Evolutionary conservation across 2,329 filamentous ascomycete genomes (phyloP), one percentile per base, ranked within the genome.

Genomic region (Stemphylium beticola): DNA sequence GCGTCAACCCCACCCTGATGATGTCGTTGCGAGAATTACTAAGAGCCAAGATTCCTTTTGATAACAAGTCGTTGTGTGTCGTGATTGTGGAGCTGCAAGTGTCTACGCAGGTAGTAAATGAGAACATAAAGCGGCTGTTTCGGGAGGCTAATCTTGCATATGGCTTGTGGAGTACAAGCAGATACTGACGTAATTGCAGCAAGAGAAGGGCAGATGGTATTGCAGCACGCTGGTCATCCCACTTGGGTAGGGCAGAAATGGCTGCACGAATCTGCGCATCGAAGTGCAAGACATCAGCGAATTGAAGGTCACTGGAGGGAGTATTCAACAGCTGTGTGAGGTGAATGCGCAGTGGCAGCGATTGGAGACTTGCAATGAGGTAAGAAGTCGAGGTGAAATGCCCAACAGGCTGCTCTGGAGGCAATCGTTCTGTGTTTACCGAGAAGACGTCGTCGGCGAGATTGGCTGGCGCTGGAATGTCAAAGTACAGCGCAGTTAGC

Each of bases 371-470:
- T 1, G 58, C 24, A 31, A 48, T 56, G 2, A 73, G 63, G 43
- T 70, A 75, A 0, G 73, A 73, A 1, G 69, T 53, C 4, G 67
- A 50, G 3, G 73, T 75, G 49, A 71, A 75, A 14, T 71, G 46
- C 6, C 68, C 66, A 1, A 60, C 24, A 4, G 70, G 65, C 45
- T 62, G 55, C 15, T 61, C 50, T 4, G 62, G 55, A 5, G 72
- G 71, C 22, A 69, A 47, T 17, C 68, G 59, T 17, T 56, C 49
- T 9, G 55, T 60, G 9, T 71, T 68, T 0, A 54, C 22, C 5
- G 64, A 66, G 15, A 85, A 72, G 8, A 81, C 78, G 26, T 80
- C 77, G 53, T 85, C 82, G 26, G 80, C 76, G 15, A 84, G 67
- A 55, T 85, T 84, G 18, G 76, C 68, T 1, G 83, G 82, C 4